These are phyloP conservation scores for Ceratobasidium sp. DNA, from an alignment of 1,284 basidiomycete genomes.

Conservation along the genomic window DNA sequence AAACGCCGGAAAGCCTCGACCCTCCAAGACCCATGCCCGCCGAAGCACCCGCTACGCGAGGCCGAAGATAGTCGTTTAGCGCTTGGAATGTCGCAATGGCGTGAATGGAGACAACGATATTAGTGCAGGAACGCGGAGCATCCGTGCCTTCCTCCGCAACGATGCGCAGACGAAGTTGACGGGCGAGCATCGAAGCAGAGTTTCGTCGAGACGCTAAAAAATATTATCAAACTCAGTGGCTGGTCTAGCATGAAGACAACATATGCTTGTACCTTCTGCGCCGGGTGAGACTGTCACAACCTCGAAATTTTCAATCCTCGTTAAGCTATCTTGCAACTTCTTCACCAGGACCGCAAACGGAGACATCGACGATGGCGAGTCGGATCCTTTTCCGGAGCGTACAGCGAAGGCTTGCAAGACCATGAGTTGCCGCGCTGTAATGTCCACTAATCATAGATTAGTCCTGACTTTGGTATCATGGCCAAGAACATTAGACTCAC, in stretches of 20 bases:
- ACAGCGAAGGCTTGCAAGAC: slow-evolving; percentile 76
- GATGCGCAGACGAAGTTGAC: slow-evolving; percentile 85
- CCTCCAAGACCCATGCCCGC: slow-evolving; percentile 54
- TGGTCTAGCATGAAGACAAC: neutral
- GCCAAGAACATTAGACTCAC: slow-evolving; percentile 7
- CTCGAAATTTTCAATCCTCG: slow-evolving; percentile 92
- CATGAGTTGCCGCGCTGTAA: slow-evolving; percentile 70
- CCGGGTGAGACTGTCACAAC: slow-evolving; percentile 85
- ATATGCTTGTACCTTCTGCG: slow-evolving; percentile 65
- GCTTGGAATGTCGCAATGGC: slow-evolving; percentile 97
- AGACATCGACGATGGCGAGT: slow-evolving; percentile 57
- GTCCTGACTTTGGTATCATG: no score
- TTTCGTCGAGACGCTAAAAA: slow-evolving; percentile 80
- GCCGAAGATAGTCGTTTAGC: slow-evolving; percentile 91
- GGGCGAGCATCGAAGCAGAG: slow-evolving; percentile 84
- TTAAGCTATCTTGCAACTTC: slow-evolving; percentile 91
- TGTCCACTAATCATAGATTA: slow-evolving; percentile 55
- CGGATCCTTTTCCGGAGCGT: slow-evolving; percentile 57
- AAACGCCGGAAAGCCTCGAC: slow-evolving; percentile 83
- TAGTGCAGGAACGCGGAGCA: slow-evolving; percentile 82
- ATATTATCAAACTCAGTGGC: neutral
- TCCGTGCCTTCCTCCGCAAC: slow-evolving; percentile 86
- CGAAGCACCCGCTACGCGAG: slow-evolving; percentile 80
- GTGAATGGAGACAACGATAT: slow-evolving; percentile 93
- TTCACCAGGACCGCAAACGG: slow-evolving; percentile 87